phyloP scores from a whole-genome alignment of 768 basidiomycete species.

The Leccinum rimulosum region DNA sequence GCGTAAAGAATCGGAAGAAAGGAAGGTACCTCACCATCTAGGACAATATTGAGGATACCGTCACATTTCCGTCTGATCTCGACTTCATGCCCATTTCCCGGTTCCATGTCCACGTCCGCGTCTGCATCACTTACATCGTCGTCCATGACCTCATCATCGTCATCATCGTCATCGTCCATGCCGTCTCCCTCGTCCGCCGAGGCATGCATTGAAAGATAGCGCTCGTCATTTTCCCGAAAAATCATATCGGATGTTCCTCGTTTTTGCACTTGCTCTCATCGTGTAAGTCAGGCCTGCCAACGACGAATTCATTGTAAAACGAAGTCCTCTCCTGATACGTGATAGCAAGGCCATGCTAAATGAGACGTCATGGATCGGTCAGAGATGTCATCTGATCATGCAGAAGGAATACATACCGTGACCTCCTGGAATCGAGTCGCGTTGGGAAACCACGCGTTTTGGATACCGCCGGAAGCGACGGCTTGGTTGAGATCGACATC shows the following conservation, averaged over 20 bases:
- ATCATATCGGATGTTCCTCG: slow-evolving; percentile 30
- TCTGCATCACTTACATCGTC: slow-evolving; percentile 27
- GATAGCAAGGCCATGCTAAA: slow-evolving; percentile 22
- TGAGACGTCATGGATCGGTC: not conserved
- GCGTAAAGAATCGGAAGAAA: not conserved
- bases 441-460: slow-evolving; percentile 40
- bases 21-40: slow-evolving; percentile 54
- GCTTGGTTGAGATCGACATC: slow-evolving; percentile 37
- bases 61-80: slow-evolving; percentile 38
- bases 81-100: slow-evolving; percentile 20
- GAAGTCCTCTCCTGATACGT: slow-evolving; percentile 24
- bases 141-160: slow-evolving; percentile 26
- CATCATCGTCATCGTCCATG: slow-evolving; percentile 27
- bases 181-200: slow-evolving; percentile 8
- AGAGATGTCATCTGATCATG: not conserved
- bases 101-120: slow-evolving; percentile 27
- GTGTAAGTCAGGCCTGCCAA: slow-evolving; percentile 40
- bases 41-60: slow-evolving; percentile 58
- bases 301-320: slow-evolving; percentile 43
- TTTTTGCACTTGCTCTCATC: slow-evolving; percentile 37
- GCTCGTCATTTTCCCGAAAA: slow-evolving; percentile 26
- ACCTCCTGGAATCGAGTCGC: slow-evolving; percentile 15
- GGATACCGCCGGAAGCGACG: slow-evolving; percentile 34
- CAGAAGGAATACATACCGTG: slow-evolving; percentile 23
- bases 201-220: slow-evolving; percentile 18